phyloP scores from a whole-genome alignment of 2,329 filamentous ascomycete species.

The Aspergillus puulaauensis region DNA sequence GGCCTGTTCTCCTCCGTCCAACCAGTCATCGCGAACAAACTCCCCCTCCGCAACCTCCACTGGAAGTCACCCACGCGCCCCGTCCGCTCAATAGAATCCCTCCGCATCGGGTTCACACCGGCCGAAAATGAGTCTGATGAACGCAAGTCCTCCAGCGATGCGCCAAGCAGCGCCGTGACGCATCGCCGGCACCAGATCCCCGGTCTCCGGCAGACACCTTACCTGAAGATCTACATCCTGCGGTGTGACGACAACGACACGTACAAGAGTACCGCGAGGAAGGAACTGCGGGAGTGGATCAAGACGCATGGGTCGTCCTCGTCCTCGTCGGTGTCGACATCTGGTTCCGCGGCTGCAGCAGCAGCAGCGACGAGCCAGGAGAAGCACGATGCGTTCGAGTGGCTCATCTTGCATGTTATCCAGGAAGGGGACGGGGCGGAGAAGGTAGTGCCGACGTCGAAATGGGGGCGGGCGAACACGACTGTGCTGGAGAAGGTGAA shows the following conservation, averaged over 20 bases:
- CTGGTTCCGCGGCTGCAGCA: slow-evolving; percentile 9
- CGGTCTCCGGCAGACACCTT: slow-evolving; percentile 86
- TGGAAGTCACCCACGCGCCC: slow-evolving; percentile 96
- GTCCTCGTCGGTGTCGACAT: slow-evolving; percentile 34
- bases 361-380: slow-evolving; percentile 64
- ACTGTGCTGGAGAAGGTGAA: slow-evolving; percentile 87
- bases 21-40: slow-evolving; percentile 71
- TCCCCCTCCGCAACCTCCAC: slow-evolving; percentile 87
- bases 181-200: slow-evolving; percentile 88
- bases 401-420: slow-evolving; percentile 90
- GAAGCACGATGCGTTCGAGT: slow-evolving; percentile 95
- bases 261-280: slow-evolving; percentile 78
- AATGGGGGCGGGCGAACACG: slow-evolving; percentile 76
- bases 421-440: slow-evolving; percentile 72
- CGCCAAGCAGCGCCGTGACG: slow-evolving; percentile 34
- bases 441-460: slow-evolving; percentile 60
- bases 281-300: slow-evolving; percentile 86
- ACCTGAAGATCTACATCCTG: slow-evolving; percentile 85
- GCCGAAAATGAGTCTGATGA: slow-evolving; percentile 47
- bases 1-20: slow-evolving; percentile 81
- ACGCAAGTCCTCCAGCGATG: slow-evolving; percentile 37
- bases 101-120: slow-evolving; percentile 85
- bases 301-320: slow-evolving; percentile 68
- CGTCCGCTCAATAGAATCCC: slow-evolving; percentile 85
- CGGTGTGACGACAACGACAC: slow-evolving; percentile 94